These are phyloP conservation scores for Cryptococcus sp. DNA, from an alignment of 1,284 basidiomycete species.

Conservation along the genomic window DNA sequence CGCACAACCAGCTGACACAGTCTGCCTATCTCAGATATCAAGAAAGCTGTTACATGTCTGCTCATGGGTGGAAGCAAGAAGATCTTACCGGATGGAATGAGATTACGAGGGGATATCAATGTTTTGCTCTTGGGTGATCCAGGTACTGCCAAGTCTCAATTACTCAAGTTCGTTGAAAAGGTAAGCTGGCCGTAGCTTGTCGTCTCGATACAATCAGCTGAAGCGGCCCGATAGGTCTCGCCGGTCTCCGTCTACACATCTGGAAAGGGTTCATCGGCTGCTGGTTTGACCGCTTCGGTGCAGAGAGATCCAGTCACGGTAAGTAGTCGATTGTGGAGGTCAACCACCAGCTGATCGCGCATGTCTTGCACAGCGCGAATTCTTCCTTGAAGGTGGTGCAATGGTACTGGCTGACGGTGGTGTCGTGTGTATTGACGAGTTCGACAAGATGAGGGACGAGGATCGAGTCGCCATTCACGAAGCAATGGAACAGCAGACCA, in stretches of 20 bases:
- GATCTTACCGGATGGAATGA: conserved; percentile 95
- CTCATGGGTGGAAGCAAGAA: conserved; percentile 99
- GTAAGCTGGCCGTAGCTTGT: conserved; percentile 51
- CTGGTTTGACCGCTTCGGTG: conserved; percentile 96
- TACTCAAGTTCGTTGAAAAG: conserved; percentile 99
- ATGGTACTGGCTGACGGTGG: conserved; percentile 99
- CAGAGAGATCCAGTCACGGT: conserved; percentile 91
- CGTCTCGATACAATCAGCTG: conserved; percentile 1
- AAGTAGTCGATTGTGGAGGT: conserved; percentile 39
- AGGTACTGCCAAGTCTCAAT: conserved; percentile 95
- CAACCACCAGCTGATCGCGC: not conserved
- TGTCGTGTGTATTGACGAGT: conserved; percentile 99
- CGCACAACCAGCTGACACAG: not conserved
- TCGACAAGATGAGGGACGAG: conserved; percentile 99
- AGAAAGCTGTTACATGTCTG: conserved; percentile 93
- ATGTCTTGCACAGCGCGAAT: conserved; percentile 71
- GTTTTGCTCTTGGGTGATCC: conserved; percentile 95
- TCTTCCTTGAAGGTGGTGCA: conserved; percentile 97
- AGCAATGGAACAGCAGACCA: conserved; percentile 99
- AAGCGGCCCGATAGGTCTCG: conserved; percentile 65
- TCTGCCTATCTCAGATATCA: conserved; percentile 70
- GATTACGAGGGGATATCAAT: conserved; percentile 96
- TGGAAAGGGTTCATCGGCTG: conserved; percentile 96
- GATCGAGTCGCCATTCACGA: conserved; percentile 99
- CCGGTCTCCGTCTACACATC: conserved; percentile 98